phyloP scores from a whole-genome alignment of 805 yeast genomes.

The Wickerhamiella allomyrinae region DNA sequence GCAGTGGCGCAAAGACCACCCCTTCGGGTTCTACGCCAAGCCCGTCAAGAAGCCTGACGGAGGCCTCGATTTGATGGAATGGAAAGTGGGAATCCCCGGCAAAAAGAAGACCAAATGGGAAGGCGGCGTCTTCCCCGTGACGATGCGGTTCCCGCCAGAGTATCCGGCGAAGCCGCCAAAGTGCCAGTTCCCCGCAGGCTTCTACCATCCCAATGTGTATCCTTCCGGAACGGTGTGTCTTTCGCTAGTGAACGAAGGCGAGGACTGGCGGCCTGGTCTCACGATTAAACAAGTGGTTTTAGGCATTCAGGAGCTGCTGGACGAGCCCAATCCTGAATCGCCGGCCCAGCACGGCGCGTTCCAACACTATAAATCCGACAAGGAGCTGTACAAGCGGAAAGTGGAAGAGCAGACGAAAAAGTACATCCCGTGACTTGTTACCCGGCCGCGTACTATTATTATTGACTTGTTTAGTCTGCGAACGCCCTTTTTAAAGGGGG shows the following conservation, averaged over 20 bases:
- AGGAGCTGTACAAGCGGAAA: slow-evolving; percentile 51
- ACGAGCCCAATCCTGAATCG: slow-evolving; percentile 82
- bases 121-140: slow-evolving; percentile 75
- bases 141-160: slow-evolving; percentile 68
- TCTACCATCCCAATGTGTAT: slow-evolving; percentile 94
- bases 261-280: slow-evolving; percentile 97
- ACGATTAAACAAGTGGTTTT: slow-evolving; percentile 76
- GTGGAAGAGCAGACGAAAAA: slow-evolving; percentile 69
- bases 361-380: slow-evolving; percentile 43
- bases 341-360: slow-evolving; percentile 98
- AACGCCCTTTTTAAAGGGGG: too few species aligned
- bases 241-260: slow-evolving; percentile 82
- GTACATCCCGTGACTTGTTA: too few species aligned
- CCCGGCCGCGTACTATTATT: too few species aligned
- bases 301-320: slow-evolving; percentile 84
- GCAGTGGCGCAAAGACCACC: slow-evolving; percentile 97
- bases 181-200: slow-evolving; percentile 74
- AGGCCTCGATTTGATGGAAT: slow-evolving; percentile 61
- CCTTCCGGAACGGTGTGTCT: slow-evolving; percentile 96
- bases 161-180: slow-evolving; percentile 97
- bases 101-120: slow-evolving; percentile 77
- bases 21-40: slow-evolving; percentile 91
- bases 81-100: slow-evolving; percentile 97
- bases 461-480: too few species aligned
- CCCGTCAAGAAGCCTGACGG: slow-evolving; percentile 77